A percentile compares a stretch with the other conserved stretches of the same genome.
Conservation (phyloP, 331 rosid species). For the Phaseolus coccineus region DNA sequence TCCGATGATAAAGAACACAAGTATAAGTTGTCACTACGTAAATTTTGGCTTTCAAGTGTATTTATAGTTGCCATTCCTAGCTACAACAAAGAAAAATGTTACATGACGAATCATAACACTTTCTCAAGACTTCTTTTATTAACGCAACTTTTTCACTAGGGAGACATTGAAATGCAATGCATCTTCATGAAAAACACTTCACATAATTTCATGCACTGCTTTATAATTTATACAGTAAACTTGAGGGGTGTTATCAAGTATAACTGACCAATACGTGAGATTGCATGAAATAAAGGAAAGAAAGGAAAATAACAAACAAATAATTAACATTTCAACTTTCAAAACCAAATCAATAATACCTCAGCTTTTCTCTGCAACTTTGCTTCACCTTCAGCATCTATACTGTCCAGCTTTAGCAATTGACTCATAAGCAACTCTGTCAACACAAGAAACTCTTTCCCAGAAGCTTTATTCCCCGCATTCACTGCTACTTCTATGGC, state of each 20-base stretch:
- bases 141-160: background rate
- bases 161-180: conserved; percentile 10
- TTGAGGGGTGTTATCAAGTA: background rate
- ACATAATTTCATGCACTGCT: conserved; percentile 1
- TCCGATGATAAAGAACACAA: no score
- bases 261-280: conserved; percentile 8
- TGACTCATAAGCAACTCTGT: conserved; percentile 91
- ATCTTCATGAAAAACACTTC: conserved; percentile 17
- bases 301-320: conserved; percentile 11
- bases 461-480: conserved; percentile 68
- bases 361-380: conserved; percentile 87
- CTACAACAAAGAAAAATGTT: no score
- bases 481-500: conserved; percentile 69
- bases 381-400: conserved; percentile 88
- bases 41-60: no score
- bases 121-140: background rate
- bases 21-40: no score
- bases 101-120: no score
- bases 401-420: conserved; percentile 82
- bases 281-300: background rate
- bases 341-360: conserved; percentile 57
- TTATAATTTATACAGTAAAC: conserved; percentile 28
- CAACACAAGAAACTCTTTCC: conserved; percentile 69
- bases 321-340: conserved; percentile 16
- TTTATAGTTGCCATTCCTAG: no score